Evolutionary conservation across 2,329 filamentous ascomycete species (phyloP).

Genomic region (Basipetospora chlamydospora): DNA sequence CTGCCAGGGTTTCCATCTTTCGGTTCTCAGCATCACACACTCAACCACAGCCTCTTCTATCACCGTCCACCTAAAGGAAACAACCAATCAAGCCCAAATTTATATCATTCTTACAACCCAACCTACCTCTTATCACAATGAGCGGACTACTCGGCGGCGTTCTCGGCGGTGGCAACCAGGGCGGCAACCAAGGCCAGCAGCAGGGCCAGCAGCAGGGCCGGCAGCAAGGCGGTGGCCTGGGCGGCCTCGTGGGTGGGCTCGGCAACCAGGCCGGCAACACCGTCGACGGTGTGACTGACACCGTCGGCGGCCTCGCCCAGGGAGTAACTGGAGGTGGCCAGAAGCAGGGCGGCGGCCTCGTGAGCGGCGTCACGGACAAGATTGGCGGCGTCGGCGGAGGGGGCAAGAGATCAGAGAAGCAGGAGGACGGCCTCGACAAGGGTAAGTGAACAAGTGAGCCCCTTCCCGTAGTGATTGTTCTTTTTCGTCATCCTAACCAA

Average conservation of each 20-base stretch:
- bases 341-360: constrained; percentile 37
- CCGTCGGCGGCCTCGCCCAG: constrained; percentile 24
- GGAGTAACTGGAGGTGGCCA: too few species aligned
- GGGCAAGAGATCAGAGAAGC: constrained; percentile 61
- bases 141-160: background rate
- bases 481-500: too few species aligned
- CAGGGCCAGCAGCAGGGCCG: constrained; percentile 3
- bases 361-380: constrained; percentile 57
- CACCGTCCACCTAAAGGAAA: too few species aligned
- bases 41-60: too few species aligned
- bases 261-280: constrained; percentile 8
- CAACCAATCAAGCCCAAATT: too few species aligned
- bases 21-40: too few species aligned
- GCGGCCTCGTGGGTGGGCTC: background rate
- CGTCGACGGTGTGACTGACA: too few species aligned
- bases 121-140: too few species aligned
- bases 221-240: background rate
- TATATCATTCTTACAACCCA: too few species aligned
- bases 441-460: too few species aligned
- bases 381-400: constrained; percentile 59
- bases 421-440: constrained; percentile 73
- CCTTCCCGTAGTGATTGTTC: background rate
- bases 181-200: too few species aligned
- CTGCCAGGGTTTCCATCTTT: too few species aligned
- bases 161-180: background rate